Percentiles rank a stretch among this genome's conserved stretches.
These are phyloP conservation scores for Vaccinium myrtillus DNA, from an alignment of 148 eudicot species.

Conservation along the genomic window DNA sequence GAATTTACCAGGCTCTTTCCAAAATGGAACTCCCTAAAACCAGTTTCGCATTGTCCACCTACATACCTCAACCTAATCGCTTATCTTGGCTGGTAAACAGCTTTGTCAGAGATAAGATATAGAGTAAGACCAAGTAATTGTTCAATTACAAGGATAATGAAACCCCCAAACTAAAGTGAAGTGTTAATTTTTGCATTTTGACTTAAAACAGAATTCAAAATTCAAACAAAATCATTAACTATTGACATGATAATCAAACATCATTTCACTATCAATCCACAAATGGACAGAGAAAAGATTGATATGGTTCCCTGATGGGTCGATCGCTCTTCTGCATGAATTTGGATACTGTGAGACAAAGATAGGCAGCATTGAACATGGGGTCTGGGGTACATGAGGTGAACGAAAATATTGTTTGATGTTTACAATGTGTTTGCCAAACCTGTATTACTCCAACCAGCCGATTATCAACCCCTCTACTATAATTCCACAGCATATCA, in stretches of 20 bases:
- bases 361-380: conserved; percentile 8
- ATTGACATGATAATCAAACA: background rate
- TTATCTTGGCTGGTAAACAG: background rate
- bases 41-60: background rate
- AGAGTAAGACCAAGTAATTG: background rate
- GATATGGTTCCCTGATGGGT: background rate
- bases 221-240: background rate
- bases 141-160: background rate
- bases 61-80: background rate
- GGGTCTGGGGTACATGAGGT: background rate
- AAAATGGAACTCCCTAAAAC: background rate
- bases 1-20: background rate
- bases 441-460: conserved; percentile 87
- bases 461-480: conserved; percentile 82
- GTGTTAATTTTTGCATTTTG: background rate
- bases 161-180: background rate
- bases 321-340: background rate
- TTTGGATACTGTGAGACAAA: background rate
- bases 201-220: background rate
- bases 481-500: conserved; percentile 90
- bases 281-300: background rate
- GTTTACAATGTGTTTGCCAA: background rate
- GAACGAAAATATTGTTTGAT: background rate
- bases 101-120: background rate
- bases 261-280: background rate